Conservation (phyloP, 78 protist genomes). For the Dictyostelium capitatum region DNA sequence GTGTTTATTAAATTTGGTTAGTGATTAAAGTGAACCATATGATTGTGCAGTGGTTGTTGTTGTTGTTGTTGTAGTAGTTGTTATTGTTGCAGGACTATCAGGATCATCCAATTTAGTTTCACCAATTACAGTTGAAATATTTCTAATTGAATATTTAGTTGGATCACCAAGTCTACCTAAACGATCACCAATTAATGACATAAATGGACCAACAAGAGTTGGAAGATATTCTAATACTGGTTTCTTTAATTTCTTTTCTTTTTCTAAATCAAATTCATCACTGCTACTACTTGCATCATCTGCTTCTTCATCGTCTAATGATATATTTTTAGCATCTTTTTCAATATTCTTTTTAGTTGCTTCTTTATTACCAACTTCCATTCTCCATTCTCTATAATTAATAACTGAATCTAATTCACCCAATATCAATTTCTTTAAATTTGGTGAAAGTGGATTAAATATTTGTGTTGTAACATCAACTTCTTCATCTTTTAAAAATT, state of each 20-base stretch:
- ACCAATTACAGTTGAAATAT: conserved; percentile 35
- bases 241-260: conserved; percentile 16
- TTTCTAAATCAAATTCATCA: not conserved
- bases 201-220: conserved; percentile 57
- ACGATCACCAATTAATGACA: conserved; percentile 21
- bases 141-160: conserved; percentile 40
- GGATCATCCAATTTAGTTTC: not conserved
- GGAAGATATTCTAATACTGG: conserved; percentile 51
- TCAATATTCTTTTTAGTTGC: conserved; percentile 38
- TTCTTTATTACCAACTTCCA: conserved; percentile 43
- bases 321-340: not conserved
- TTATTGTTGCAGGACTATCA: not conserved
- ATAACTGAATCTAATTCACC: conserved; percentile 39
- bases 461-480: conserved; percentile 38
- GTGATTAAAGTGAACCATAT: too few species aligned
- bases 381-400: conserved; percentile 63
- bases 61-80: not conserved
- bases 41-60: not conserved
- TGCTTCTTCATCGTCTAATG: not conserved
- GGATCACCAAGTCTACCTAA: conserved; percentile 56
- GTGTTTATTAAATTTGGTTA: too few species aligned
- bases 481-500: conserved; percentile 77
- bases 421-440: conserved; percentile 14
- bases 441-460: conserved; percentile 58
- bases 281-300: not conserved